A percentile compares a stretch with the other conserved stretches of the same genome.
phyloP scores from a whole-genome alignment of 768 basidiomycete species.

The Boletus sensibilis region DNA sequence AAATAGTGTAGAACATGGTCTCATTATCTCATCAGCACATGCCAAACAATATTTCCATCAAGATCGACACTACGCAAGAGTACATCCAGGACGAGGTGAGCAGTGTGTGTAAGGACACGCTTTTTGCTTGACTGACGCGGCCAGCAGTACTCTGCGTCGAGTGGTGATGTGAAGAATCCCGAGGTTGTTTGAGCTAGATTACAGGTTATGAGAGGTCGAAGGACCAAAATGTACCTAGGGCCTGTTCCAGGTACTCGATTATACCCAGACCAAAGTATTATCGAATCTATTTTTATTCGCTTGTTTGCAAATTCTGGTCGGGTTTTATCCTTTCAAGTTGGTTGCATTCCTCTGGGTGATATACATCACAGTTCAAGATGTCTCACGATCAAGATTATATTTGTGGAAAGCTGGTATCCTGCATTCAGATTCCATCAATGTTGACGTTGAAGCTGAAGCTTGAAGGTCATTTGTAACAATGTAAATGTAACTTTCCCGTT shows the following conservation, averaged over 20 bases:
- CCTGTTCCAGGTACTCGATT: too few relatives aligned
- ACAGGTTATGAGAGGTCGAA: not conserved
- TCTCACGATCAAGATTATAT: too few relatives aligned
- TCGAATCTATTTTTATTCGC: not conserved
- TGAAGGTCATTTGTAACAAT: too few relatives aligned
- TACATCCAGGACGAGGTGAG: conserved; percentile 41
- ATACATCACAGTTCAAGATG: too few relatives aligned
- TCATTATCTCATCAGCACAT: conserved; percentile 6
- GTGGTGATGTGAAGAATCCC: conserved; percentile 7
- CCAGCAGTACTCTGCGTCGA: not conserved
- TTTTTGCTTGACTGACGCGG: not conserved
- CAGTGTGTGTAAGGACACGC: too few relatives aligned
- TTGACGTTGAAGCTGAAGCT: too few relatives aligned
- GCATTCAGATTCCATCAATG: too few relatives aligned
- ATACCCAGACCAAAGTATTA: not conserved
- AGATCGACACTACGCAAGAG: conserved; percentile 62
- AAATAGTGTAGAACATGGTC: not conserved
- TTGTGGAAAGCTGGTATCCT: too few relatives aligned
- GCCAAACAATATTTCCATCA: conserved; percentile 58
- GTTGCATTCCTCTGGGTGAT: too few relatives aligned
- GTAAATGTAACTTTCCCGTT: too few relatives aligned
- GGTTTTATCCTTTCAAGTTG: too few relatives aligned
- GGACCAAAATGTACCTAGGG: too few relatives aligned
- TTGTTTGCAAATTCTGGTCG: not conserved
- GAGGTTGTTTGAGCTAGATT: conserved; percentile 5